Base-by-base conservation (phyloP, 768 basidiomycete genomes). In the Dictyophora rubrovolvata region DNA sequence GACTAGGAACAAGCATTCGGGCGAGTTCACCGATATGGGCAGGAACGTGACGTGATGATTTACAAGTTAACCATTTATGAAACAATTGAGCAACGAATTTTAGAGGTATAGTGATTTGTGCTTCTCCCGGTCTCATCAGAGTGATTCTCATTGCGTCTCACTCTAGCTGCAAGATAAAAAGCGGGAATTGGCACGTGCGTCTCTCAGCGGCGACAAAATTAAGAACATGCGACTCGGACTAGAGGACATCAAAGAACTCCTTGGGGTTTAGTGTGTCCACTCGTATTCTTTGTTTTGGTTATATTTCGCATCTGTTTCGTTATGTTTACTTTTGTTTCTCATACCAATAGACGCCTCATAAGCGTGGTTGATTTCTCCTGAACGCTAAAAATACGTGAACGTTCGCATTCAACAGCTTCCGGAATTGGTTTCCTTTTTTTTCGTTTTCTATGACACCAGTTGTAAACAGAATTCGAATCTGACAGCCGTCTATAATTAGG, bases 1-100 rank as follows among this genome's bases (percentile, higher is more conserved):
- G 18, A 48, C 5, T 66, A 88, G 80, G 92, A 95, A 62, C 94
- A 97, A 73, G 93, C 93, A 0, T 95, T 93, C 66, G 93, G 93
- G 68, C 84, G 92, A 54, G 85, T 88, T 6, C 92, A 94, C 76
- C 85, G 90, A 56, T 84, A 89, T 59, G 93, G 95, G 8, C 94
- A 98, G 72, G 87, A 76, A 52, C 82, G 85, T 23, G 81, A 87
- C 61, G 94, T 96, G 46, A 82, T 87, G 66, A 94, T 93, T 62
- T 89, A 83, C 75, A 93, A 93, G 72, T 80, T 98, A 33, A 91
- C 86, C 64, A 86, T 97, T 57, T 83, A 86, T 47, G 76, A 83
- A 23, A 93, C 91, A 1, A 89, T 96, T 8, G 93, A 95, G 66
- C 84, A 91, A 66, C 84, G 93, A 51, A 92, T 95, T 62, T 73